Evolutionary conservation across 495 filamentous ascomycete genomes (phyloP).

Genomic region (Pyrenula aspistea): DNA sequence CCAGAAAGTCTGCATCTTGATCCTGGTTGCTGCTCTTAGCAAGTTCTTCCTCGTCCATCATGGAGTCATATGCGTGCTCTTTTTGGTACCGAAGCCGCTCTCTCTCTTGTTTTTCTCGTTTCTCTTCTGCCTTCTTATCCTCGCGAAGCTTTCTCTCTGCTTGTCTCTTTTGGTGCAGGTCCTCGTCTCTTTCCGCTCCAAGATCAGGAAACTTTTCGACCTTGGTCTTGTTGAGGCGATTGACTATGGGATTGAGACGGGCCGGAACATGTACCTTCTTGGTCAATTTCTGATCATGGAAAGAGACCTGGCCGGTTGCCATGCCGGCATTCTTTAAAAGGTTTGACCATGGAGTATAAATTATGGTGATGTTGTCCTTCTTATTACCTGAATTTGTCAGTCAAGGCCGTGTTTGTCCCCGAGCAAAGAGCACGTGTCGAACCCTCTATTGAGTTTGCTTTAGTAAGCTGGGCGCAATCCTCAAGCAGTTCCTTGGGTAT

Average conservation of each 20-base stretch:
- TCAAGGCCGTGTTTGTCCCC: no score
- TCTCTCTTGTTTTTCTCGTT: conserved; percentile 60
- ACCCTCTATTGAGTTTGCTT: conserved; percentile 98
- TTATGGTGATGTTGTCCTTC: conserved; percentile 91
- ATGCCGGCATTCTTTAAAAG: conserved; percentile 93
- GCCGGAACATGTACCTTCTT: conserved; percentile 63
- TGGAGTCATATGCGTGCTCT: conserved; percentile 88
- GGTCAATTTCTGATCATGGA: conserved; percentile 80
- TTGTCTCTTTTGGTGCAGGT: conserved; percentile 52
- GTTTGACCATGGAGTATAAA: conserved; percentile 98
- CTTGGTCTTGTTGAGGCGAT: conserved; percentile 92
- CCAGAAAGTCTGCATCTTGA: conserved; percentile 33
- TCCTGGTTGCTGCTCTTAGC: conserved; percentile 37
- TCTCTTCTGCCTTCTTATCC: conserved; percentile 71
- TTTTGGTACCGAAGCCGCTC: conserved; percentile 86
- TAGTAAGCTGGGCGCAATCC: conserved; percentile 90
- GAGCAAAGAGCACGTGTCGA: no score
- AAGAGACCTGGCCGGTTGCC: conserved; percentile 89
- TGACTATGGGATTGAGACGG: conserved; percentile 81
- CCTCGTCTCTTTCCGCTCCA: conserved; percentile 62
- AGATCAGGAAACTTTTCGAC: conserved; percentile 78
- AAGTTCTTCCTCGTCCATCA: conserved; percentile 32
- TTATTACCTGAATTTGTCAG: conserved; percentile 59
- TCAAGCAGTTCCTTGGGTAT: conserved; percentile 64
- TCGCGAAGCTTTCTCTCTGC: conserved; percentile 55